These are phyloP conservation scores for Rhizopus arrhizus DNA, from an alignment of 371 early-diverging fungal genomes.

Conservation along the genomic window DNA sequence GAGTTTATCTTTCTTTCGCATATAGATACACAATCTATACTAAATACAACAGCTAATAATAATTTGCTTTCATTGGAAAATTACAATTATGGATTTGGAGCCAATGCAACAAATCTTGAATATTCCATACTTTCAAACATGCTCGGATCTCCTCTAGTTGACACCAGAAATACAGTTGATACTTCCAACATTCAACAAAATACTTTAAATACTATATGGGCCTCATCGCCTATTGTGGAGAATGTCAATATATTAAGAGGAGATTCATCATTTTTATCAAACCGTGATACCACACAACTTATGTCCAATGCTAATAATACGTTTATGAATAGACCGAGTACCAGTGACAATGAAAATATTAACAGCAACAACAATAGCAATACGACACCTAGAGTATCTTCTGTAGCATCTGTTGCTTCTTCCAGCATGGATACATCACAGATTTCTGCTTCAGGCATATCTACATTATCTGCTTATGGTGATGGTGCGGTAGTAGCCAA, in stretches of 20 bases:
- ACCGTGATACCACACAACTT: slow-evolving; percentile 4
- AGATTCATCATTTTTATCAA: slow-evolving; percentile 13
- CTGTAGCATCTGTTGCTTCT: slow-evolving; percentile 31
- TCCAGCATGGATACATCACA: slow-evolving; percentile 34
- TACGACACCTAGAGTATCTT: not conserved
- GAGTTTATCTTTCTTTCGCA: not conserved
- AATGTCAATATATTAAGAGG: slow-evolving; percentile 10
- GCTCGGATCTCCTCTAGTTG: slow-evolving; percentile 55
- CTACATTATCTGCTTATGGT: slow-evolving; percentile 41
- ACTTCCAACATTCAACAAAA: slow-evolving; percentile 6
- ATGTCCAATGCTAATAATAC: slow-evolving; percentile 1
- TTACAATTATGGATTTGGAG: slow-evolving; percentile 72
- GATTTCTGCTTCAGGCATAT: slow-evolving; percentile 39
- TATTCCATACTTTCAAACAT: slow-evolving; percentile 84
- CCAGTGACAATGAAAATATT: slow-evolving; percentile 8
- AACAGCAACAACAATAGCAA: slow-evolving; percentile 9
- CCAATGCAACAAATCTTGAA: slow-evolving; percentile 87
- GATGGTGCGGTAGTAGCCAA: slow-evolving; percentile 51
- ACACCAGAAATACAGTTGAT: slow-evolving; percentile 3
- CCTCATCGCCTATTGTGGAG: slow-evolving; percentile 4
- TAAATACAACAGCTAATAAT: not conserved
- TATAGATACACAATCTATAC: not conserved
- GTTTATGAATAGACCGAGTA: slow-evolving; percentile 4
- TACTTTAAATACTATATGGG: slow-evolving; percentile 1
- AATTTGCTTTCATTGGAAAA: slow-evolving; percentile 13